A percentile compares a stretch with the other conserved stretches of the same genome.
Conservation (phyloP, 2,329 filamentous ascomycete genomes). For the Penicillium digitatum region DNA sequence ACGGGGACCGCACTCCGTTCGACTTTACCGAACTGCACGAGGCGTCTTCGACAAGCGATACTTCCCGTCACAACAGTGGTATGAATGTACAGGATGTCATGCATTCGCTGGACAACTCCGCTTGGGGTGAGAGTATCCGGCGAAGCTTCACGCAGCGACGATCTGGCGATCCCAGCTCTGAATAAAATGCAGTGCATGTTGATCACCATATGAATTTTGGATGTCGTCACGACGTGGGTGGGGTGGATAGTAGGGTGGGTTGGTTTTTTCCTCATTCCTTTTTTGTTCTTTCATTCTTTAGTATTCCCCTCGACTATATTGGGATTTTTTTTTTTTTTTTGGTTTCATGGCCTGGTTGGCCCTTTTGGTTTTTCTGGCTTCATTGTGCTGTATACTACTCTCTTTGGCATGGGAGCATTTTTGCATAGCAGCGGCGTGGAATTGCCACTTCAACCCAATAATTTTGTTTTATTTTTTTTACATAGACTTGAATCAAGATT, state of each 20-base stretch:
- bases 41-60: conserved; percentile 24
- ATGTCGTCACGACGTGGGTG: conserved; percentile 6
- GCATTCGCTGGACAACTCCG: conserved; percentile 80
- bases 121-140: conserved; percentile 89
- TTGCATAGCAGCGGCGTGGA: conserved; percentile 27
- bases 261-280: neutral
- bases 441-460: conserved; percentile 11
- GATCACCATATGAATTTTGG: conserved; percentile 11
- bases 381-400: conserved; percentile 18
- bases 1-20: conserved; percentile 32
- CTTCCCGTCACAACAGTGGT: conserved; percentile 61
- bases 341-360: neutral
- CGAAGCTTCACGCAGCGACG: conserved; percentile 72
- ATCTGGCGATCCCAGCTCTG: conserved; percentile 27
- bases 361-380: conserved; percentile 1
- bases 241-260: conserved; percentile 1
- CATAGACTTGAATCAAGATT: conserved; percentile 1
- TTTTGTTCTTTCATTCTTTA: conserved; percentile 6
- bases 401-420: conserved; percentile 9
- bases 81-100: conserved; percentile 74
- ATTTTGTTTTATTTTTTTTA: neutral
- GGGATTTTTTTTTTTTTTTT: neutral
- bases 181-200: conserved; percentile 11
- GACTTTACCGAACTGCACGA: conserved; percentile 25
- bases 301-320: conserved; percentile 5